These are phyloP conservation scores for Senecio squalidus DNA, from an alignment of 140 eudicot genomes.

Conservation along the genomic window DNA sequence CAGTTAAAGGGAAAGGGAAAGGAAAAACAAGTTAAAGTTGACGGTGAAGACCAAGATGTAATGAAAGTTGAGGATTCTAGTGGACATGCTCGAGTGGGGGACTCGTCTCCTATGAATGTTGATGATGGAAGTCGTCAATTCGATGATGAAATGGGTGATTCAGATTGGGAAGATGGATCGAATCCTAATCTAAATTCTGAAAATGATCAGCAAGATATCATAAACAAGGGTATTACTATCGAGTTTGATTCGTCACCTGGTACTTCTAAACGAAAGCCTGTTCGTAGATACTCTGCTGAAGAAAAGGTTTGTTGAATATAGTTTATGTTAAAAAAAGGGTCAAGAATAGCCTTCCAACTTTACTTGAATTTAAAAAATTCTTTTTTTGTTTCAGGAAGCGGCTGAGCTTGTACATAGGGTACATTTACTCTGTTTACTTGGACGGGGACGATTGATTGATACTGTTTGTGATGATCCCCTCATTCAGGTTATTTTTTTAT, in stretches of 20 bases:
- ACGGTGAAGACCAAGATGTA: not conserved
- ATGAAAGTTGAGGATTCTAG: slow-evolving; percentile 17
- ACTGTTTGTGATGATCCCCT: slow-evolving; percentile 77
- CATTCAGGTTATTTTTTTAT: slow-evolving; percentile 56
- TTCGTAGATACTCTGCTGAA: slow-evolving; percentile 74
- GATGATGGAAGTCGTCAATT: slow-evolving; percentile 22
- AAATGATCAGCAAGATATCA: slow-evolving; percentile 16
- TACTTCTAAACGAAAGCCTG: slow-evolving; percentile 44
- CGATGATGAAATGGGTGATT: slow-evolving; percentile 46
- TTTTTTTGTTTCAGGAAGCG: slow-evolving; percentile 44
- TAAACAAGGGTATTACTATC: slow-evolving; percentile 45
- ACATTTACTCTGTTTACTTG: slow-evolving; percentile 85
- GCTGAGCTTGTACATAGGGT: slow-evolving; percentile 87
- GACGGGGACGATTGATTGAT: slow-evolving; percentile 83
- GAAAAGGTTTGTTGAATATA: slow-evolving; percentile 56
- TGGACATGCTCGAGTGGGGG: slow-evolving; percentile 12
- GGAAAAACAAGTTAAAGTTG: slow-evolving; percentile 15
- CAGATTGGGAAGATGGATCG: slow-evolving; percentile 82
- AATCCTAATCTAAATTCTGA: slow-evolving; percentile 26
- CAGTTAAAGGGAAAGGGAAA: slow-evolving; percentile 30
- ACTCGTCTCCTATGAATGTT: slow-evolving; percentile 22
- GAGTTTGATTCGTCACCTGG: slow-evolving; percentile 66
- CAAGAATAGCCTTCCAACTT: not conserved
- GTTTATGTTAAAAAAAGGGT: not conserved
- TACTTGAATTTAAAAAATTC: not conserved